Evolutionary conservation across 495 filamentous ascomycete species (phyloP).

Genomic region (Aspergillus ellipticus): DNA sequence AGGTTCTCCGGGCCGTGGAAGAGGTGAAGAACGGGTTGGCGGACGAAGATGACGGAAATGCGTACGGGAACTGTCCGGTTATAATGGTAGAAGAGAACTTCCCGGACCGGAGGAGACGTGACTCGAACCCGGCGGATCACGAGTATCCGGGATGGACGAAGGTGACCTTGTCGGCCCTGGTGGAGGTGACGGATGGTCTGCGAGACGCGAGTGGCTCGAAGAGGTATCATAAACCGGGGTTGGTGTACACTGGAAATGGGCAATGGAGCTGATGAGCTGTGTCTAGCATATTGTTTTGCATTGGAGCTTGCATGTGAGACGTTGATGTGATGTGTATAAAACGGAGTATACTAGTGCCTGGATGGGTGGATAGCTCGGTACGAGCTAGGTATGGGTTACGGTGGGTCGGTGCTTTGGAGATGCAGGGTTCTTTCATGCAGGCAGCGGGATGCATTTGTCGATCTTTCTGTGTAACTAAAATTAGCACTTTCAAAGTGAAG

Average conservation of each 20-base stretch:
- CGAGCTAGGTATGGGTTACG: neutral
- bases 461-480: no score
- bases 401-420: neutral
- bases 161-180: slow-evolving; percentile 25
- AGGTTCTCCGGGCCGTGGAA: slow-evolving; percentile 13
- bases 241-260: slow-evolving; percentile 24
- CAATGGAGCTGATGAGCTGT: slow-evolving; percentile 15
- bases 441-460: no score
- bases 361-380: neutral
- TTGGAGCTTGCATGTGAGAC: neutral
- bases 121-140: slow-evolving; percentile 13
- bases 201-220: slow-evolving; percentile 21
- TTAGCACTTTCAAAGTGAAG: no score
- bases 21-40: slow-evolving; percentile 8
- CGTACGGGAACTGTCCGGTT: slow-evolving; percentile 20
- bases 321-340: neutral
- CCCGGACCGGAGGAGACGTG: slow-evolving; percentile 20
- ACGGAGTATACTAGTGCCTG: neutral
- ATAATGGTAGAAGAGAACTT: slow-evolving; percentile 36
- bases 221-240: slow-evolving; percentile 25
- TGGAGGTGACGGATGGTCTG: slow-evolving; percentile 30
- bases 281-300: neutral
- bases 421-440: no score
- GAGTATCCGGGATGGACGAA: slow-evolving; percentile 26
- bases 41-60: slow-evolving; percentile 4